Evolutionary conservation across 2,329 filamentous ascomycete genomes (phyloP), one percentile per base, ranked within the genome.

Genomic region (Sporothrix brunneoviolacea): DNA sequence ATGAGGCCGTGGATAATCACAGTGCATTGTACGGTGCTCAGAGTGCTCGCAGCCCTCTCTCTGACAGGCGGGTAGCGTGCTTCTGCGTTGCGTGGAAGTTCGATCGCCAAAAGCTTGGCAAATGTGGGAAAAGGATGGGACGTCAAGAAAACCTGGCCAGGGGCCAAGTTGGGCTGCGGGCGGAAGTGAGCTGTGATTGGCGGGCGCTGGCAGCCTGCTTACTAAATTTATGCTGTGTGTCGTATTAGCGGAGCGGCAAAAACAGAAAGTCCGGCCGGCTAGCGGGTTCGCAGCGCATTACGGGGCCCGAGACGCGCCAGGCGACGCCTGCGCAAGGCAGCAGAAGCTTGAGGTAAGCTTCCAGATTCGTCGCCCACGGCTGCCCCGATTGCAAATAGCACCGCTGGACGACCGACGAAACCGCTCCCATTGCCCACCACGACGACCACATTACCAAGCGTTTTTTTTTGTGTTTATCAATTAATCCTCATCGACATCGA

Each of bases 331-430:
- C 58, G 54, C 62, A 65, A 66, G 64, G 64, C 64, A 66, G 57
- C 64, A 62, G 61, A 56, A 65, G 63, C 63, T 65, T 65, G 64
- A 61, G 60, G 64, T 66, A 66, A 66, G 64, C 64, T 66, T 28
- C 44, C 48, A 37, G 40, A 33, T 37, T 39, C 46, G 46, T 38
- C 46, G 38, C 38, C 44, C 24, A 13, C 27, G 30, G 28, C 40
- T 18, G 27, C 40, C 16, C 13, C 30, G n/a, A n/a, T n/a, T n/a
- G n/a, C n/a, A n/a, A n/a, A n/a, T n/a, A n/a, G n/a, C n/a, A n/a
- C n/a, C n/a, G n/a, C n/a, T n/a, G n/a, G n/a, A 28, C 24, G 24
- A 28, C 6, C 24, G 10, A 10, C 24, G 6, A 28, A 28, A 5
- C 6, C 10, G 6, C 24, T 28, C 24, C 24, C 24, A 28, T 6